These are phyloP conservation scores for Suhomyces terraborum DNA, from an alignment of 1,139 yeast genomes.

Conservation along the genomic window DNA sequence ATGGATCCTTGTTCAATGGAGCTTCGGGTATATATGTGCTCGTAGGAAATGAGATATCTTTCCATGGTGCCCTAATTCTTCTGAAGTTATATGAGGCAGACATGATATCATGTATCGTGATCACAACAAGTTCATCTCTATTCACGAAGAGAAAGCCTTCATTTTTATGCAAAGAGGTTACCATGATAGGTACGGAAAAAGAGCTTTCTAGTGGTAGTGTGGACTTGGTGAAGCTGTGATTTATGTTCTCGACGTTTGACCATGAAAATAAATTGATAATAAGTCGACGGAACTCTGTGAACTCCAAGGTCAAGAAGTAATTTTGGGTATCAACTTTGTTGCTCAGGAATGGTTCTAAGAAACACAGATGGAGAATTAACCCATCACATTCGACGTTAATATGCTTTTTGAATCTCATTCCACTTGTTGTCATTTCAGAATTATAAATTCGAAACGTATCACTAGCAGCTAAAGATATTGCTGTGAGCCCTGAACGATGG, in stretches of 20 bases:
- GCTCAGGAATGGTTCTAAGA: constrained; percentile 38
- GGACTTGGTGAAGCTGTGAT: constrained; percentile 26
- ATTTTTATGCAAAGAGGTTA: constrained; percentile 34
- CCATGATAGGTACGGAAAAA: constrained; percentile 44
- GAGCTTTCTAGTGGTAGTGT: constrained; percentile 40
- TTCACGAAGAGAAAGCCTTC: constrained; percentile 38
- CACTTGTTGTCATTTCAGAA: constrained; percentile 37
- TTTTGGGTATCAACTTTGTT: constrained; percentile 32
- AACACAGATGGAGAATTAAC: constrained; percentile 43
- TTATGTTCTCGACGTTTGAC: constrained; percentile 33
- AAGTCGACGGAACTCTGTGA: constrained; percentile 40
- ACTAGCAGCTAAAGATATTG: constrained; percentile 41
- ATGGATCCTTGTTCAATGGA: constrained; percentile 5
- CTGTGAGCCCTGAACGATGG: constrained; percentile 41
- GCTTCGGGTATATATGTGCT: constrained; percentile 32
- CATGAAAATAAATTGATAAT: constrained; percentile 44
- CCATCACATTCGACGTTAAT: constrained; percentile 44
- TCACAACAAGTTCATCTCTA: constrained; percentile 26
- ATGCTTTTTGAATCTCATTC: constrained; percentile 41
- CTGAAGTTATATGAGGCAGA: constrained; percentile 47
- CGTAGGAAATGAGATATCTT: constrained; percentile 40
- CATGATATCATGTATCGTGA: constrained; percentile 47
- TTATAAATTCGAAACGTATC: constrained; percentile 42
- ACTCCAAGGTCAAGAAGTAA: constrained; percentile 38
- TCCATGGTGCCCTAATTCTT: constrained; percentile 20